These are phyloP conservation scores for Populus simonii DNA, from an alignment of 345 rosid genomes.

Conservation along the genomic window DNA sequence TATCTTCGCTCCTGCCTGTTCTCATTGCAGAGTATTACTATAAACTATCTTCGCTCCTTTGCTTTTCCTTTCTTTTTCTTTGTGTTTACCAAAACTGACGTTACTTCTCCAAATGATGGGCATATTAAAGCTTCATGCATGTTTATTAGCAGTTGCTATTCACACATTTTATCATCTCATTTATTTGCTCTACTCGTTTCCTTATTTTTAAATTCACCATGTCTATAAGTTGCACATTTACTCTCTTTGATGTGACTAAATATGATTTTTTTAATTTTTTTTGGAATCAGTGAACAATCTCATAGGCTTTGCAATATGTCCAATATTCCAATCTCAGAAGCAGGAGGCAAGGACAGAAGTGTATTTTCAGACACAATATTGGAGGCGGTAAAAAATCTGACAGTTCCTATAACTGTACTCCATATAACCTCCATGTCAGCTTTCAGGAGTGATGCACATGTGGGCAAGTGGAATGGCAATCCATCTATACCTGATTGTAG, in stretches of 20 bases:
- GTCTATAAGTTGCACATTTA: not conserved
- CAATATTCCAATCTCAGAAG: constrained; percentile 47
- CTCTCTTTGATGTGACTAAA: constrained; percentile 1
- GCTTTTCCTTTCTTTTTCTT: not conserved
- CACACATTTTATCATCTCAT: not conserved
- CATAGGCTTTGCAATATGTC: constrained; percentile 68
- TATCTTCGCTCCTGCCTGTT: not conserved
- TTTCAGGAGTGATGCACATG: constrained; percentile 77
- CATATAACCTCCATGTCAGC: constrained; percentile 77
- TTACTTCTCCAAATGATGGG: no score
- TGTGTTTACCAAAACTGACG: not conserved
- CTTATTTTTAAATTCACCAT: not conserved
- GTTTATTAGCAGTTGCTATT: no score
- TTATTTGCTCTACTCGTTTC: not conserved
- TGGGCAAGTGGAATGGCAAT: constrained; percentile 75
- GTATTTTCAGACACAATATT: constrained; percentile 49
- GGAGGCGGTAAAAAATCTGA: constrained; percentile 55
- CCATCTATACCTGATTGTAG: constrained; percentile 72
- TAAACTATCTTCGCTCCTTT: not conserved
- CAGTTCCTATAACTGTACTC: constrained; percentile 57
- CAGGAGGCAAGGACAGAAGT: constrained; percentile 50
- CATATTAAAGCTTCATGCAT: no score
- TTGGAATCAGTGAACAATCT: constrained; percentile 44
- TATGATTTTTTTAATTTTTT: not conserved
- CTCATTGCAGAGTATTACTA: not conserved